Evolutionary conservation across 768 basidiomycete species (phyloP), one percentile per base, ranked within the genome.

Genomic region (Kwoniella sp.): DNA sequence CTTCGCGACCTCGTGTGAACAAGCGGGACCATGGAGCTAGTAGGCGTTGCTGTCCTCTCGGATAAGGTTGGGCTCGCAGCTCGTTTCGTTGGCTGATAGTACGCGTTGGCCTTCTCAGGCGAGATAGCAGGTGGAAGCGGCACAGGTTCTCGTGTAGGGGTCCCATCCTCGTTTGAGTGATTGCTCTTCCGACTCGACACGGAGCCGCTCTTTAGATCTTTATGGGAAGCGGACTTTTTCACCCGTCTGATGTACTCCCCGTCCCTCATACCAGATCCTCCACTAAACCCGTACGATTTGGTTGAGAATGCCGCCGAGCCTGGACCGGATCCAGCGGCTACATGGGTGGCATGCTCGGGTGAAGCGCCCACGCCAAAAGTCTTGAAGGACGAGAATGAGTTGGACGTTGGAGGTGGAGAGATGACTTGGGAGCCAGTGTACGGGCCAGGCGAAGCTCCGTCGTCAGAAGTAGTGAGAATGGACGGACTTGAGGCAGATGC

Each of bases 221-320:
- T 60, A n/a, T 50, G 50, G 19, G 68, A 68, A 25, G 65, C 60
- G 21, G 65, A 62, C 55, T 73, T 73, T 46, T 73, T 68, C 33
- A 72, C 63, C 49, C 52, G 60, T 15, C 74, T 51, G 6, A 77
- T 58, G 50, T 74, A 74, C n/a, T 72, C 71, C 27, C 48, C 67
- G n/a, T 77, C 76, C 26, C 71, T 26, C 68, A 77, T 64, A 8
- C 51, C 48, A 25, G 69, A 70, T 36, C 69, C 58, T 10, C 73
- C 69, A 26, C 71, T 70, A 47, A 77, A 74, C 2, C 73, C 73
- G 54, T 77, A 72, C 12, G 72, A 72, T 56, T 69, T 76, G 17
- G 67, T 68, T 21, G 54, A 48, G 49, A 64, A 56, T 4, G 19
- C 53, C n/a, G 51, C 46, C 25, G 36, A 40, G 9, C n/a, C 26